Conservation (phyloP, 2,329 filamentous ascomycete species). For the Hypoxylon sp. region DNA sequence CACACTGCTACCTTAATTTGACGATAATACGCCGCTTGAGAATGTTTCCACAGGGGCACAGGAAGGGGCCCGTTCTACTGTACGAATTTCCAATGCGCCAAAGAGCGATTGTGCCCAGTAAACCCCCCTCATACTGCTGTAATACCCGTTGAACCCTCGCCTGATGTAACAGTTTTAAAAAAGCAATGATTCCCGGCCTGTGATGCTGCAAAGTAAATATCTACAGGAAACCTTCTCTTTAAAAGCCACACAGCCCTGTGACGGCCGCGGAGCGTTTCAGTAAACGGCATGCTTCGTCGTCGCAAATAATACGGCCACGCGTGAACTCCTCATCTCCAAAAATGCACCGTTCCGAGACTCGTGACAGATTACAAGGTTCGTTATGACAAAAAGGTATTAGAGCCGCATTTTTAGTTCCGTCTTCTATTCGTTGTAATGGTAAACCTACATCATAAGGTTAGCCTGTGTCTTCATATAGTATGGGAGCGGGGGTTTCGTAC, state of each 20-base stretch:
- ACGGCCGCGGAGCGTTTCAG: slow-evolving; percentile 21
- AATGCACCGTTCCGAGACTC: slow-evolving; percentile 47
- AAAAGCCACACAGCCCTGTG: slow-evolving; percentile 8
- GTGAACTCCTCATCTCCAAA: slow-evolving; percentile 46
- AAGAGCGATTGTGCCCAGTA: slow-evolving; percentile 14
- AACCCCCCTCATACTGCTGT: slow-evolving; percentile 20
- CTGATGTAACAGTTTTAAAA: slow-evolving; percentile 28
- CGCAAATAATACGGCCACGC: slow-evolving; percentile 37
- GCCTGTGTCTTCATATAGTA: not conserved
- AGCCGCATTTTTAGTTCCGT: slow-evolving; percentile 28
- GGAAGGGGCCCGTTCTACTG: slow-evolving; percentile 14
- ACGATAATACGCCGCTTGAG: slow-evolving; percentile 17
- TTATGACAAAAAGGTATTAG: slow-evolving; percentile 41
- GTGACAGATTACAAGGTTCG: slow-evolving; percentile 45
- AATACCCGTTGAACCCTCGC: slow-evolving; percentile 26
- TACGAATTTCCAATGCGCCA: slow-evolving; percentile 30
- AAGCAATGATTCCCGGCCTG: slow-evolving; percentile 35
- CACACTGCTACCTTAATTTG: slow-evolving; percentile 17
- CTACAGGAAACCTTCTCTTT: slow-evolving; percentile 39
- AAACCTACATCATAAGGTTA: slow-evolving; percentile 71
- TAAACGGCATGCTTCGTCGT: slow-evolving; percentile 29
- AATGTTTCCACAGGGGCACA: slow-evolving; percentile 5
- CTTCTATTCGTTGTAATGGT: slow-evolving; percentile 87
- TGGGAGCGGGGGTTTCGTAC: slow-evolving; percentile 64
- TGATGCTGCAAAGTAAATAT: slow-evolving; percentile 43